A percentile compares a stretch with the other conserved stretches of the same genome.
These are phyloP conservation scores for Lactifluus hygrophoroides DNA, from an alignment of 768 basidiomycete species.

Conservation along the genomic window DNA sequence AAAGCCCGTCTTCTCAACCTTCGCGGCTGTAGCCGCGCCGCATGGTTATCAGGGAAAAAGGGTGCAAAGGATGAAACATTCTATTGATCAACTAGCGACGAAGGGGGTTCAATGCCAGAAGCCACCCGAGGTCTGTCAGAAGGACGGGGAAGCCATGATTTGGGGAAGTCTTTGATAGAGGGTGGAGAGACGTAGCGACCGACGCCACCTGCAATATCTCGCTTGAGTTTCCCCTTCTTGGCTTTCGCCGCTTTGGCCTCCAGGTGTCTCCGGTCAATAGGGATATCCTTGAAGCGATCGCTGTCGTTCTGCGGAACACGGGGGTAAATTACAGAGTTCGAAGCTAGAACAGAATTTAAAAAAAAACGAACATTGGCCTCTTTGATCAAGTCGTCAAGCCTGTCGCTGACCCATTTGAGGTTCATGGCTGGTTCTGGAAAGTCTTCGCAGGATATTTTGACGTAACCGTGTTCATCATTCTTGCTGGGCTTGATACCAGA, in stretches of 20 bases:
- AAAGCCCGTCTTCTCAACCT: not conserved
- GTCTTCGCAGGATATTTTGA: conserved; percentile 88
- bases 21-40: not conserved
- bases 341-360: not conserved
- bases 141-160: conserved; percentile 19
- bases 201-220: conserved; percentile 16
- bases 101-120: not conserved
- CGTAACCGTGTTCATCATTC: conserved; percentile 59
- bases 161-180: conserved; percentile 20
- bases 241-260: conserved; percentile 64
- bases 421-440: conserved; percentile 81
- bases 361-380: conserved; percentile 71
- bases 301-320: conserved; percentile 29
- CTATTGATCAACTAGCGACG: conserved; percentile 3
- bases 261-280: conserved; percentile 77
- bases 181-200: conserved; percentile 18
- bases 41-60: not conserved
- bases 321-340: not conserved
- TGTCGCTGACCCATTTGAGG: conserved; percentile 89
- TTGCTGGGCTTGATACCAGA: conserved; percentile 45
- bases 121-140: conserved; percentile 20
- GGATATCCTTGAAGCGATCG: conserved; percentile 52
- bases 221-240: conserved; percentile 49
- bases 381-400: conserved; percentile 65
- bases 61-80: not conserved